Conservation (phyloP, 257 asterid species). For the Fraxinus excelsior region DNA sequence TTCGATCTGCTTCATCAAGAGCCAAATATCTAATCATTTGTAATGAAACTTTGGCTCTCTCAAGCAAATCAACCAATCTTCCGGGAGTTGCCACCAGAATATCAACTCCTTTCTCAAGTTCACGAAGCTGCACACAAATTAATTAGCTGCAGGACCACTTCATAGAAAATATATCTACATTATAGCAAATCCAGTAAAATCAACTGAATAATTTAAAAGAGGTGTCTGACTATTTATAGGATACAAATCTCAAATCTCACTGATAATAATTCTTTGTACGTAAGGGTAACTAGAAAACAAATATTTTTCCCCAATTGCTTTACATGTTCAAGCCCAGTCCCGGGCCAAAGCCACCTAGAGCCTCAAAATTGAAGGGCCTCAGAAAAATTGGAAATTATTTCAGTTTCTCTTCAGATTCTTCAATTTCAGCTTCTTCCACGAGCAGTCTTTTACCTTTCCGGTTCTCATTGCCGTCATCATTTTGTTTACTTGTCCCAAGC, state of each 20-base stretch:
- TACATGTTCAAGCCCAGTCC: not conserved
- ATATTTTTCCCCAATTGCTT: not conserved
- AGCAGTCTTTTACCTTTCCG: too few relatives aligned
- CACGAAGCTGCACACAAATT: slow-evolving; percentile 61
- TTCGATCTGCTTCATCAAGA: slow-evolving; percentile 93
- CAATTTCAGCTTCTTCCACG: too few relatives aligned
- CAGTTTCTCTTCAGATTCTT: too few relatives aligned
- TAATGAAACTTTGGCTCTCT: slow-evolving; percentile 83
- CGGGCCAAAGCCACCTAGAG: too few relatives aligned
- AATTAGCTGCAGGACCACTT: not conserved
- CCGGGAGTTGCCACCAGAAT: slow-evolving; percentile 97
- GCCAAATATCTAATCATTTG: slow-evolving; percentile 85
- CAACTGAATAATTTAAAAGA: not conserved
- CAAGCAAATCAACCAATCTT: slow-evolving; percentile 89
- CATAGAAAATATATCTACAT: not conserved
- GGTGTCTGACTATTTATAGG: not conserved
- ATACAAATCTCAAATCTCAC: not conserved
- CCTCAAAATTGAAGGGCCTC: too few relatives aligned
- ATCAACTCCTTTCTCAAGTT: slow-evolving; percentile 93
- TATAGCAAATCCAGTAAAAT: not conserved
- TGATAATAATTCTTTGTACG: not conserved
- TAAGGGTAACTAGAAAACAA: not conserved
- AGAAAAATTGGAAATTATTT: too few relatives aligned
- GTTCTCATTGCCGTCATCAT: too few relatives aligned
- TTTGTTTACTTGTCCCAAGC: too few relatives aligned